A percentile compares a stretch with the other conserved stretches of the same genome.
These are phyloP conservation scores for Viridothelium virens DNA, from an alignment of 495 filamentous ascomycete genomes.

Conservation along the genomic window DNA sequence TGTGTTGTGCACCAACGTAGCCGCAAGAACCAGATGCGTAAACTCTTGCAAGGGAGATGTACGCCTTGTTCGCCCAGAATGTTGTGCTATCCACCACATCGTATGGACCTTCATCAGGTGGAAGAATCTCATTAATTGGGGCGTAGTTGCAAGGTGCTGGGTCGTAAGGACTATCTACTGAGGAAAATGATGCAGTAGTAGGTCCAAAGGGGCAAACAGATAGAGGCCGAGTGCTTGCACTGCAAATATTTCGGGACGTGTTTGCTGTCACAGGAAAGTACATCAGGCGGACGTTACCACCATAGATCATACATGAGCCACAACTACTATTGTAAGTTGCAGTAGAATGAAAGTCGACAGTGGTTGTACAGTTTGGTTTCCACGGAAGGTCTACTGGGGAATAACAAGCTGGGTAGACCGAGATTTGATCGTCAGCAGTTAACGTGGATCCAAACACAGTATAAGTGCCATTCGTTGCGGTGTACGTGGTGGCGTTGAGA, in stretches of 20 bases:
- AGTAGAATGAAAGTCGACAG: not conserved
- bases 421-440: not conserved
- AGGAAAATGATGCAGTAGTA: slow-evolving; percentile 1
- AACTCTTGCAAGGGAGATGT: slow-evolving; percentile 12
- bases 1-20: not conserved
- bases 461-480: not conserved
- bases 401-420: not conserved
- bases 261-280: slow-evolving; percentile 16
- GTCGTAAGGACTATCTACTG: not conserved
- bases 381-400: not conserved
- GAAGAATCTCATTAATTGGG: slow-evolving; percentile 9
- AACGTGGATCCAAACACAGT: not conserved
- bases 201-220: slow-evolving; percentile 15
- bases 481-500: not conserved
- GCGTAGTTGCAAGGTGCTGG: slow-evolving; percentile 6
- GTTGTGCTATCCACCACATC: slow-evolving; percentile 10
- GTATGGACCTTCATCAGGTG: slow-evolving; percentile 9
- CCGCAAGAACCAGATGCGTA: slow-evolving; percentile 15
- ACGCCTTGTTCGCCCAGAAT: slow-evolving; percentile 11
- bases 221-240: not conserved
- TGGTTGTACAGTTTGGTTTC: not conserved
- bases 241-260: slow-evolving; percentile 13
- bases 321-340: slow-evolving; percentile 9
- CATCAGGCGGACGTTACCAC: slow-evolving; percentile 6
- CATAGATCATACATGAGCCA: slow-evolving; percentile 7